phyloP scores from a whole-genome alignment of 2,329 filamentous ascomycete genomes.

The Triangularia setosa region DNA sequence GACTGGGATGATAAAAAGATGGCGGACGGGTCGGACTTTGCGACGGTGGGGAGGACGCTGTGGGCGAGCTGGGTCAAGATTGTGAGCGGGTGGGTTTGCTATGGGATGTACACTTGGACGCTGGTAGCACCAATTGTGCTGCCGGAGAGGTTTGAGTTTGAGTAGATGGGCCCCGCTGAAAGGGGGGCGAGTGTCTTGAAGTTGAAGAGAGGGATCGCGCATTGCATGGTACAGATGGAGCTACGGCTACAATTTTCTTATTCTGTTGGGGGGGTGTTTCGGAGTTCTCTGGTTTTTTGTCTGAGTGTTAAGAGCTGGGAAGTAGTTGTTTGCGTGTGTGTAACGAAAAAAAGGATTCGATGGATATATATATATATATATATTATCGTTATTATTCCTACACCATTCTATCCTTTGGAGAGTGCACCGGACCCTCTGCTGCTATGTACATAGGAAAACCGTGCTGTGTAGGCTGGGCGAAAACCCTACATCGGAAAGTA shows the following conservation, averaged over 20 bases:
- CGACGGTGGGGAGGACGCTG: conserved; percentile 89
- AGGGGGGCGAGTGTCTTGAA: background rate
- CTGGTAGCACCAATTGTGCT: conserved; percentile 79
- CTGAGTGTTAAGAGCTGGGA: no score
- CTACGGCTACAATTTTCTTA: background rate
- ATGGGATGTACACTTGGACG: conserved; percentile 90
- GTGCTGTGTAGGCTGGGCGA: no score
- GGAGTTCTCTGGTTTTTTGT: background rate
- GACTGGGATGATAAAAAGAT: conserved; percentile 65
- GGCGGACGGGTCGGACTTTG: conserved; percentile 57
- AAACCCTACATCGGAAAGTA: no score
- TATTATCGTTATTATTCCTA: background rate
- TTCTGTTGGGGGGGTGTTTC: background rate
- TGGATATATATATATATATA: background rate
- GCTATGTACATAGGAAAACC: no score
- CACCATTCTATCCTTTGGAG: no score
- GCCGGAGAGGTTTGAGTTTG: conserved; percentile 77
- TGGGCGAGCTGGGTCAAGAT: conserved; percentile 99
- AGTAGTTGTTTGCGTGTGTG: background rate
- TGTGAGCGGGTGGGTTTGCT: conserved; percentile 94
- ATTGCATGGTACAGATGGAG: background rate
- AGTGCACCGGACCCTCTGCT: no score
- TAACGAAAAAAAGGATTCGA: background rate
- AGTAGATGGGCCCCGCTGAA: no score
- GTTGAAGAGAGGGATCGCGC: background rate